Base-by-base conservation (phyloP, 306 rosid genomes). In the Gleditsia sinensis region DNA sequence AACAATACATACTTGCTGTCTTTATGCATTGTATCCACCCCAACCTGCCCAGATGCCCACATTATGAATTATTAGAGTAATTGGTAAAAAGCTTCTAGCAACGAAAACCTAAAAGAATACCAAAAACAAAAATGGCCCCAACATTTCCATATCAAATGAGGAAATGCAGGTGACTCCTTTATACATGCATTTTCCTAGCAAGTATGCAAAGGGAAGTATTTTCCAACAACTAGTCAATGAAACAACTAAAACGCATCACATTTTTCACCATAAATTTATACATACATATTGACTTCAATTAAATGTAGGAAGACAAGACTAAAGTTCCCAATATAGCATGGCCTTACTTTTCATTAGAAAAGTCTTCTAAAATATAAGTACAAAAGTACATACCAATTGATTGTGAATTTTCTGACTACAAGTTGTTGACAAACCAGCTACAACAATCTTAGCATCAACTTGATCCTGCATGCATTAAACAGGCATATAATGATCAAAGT, bases 391-490 rank as follows among this genome's bases (percentile, higher is more conserved):
- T 87, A 95, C 99, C 98, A 95, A 78, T 67, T 95, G 99, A 75
- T 95, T 95, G 86, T 95, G 98, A 82, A 95, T 87, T 82, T 95
- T 95, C 82, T 95, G 99, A 88, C 98, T 95, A 61, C 99, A 95
- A 66, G 97, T 92, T 76, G 96, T 88, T 73, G 98, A 91, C 71
- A 90, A 83, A 78, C 94, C 99, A 72, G 99, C 97, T 59, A 92
- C 86, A 55, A 90, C 50, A 75, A 95, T 50, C 84, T 77, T 87
- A 54, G 98, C 96, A 32, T 90, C 97, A 69, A 95, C 92, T 56
- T 83, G 79, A 75, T 79, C 96, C 99, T 95, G 90, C 34, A 67
- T 70, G 56, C 25, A 60, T 56, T 34, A 76, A 69, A 69, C 65
- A 82, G 20, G 16, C 34, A 75, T 56, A 11, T 33, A 7, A 60